Percentiles rank a stretch among this genome's conserved stretches.
Evolutionary conservation across 2,329 filamentous ascomycete species (phyloP).

Genomic region (Fusarium temperatum): DNA sequence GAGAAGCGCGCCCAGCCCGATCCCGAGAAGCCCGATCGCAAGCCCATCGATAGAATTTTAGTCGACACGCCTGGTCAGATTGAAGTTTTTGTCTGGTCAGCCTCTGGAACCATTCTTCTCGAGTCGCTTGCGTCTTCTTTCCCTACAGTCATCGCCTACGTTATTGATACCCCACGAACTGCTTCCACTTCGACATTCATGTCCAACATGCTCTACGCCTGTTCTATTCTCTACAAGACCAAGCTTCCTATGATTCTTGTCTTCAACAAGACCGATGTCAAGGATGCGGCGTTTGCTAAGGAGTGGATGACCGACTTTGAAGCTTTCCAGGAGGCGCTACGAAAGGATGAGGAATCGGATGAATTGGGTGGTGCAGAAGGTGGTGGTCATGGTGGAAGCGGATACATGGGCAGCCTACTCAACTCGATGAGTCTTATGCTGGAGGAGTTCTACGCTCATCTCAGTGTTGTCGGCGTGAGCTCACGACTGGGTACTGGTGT

Average conservation of each 20-base stretch:
- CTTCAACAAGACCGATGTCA: conserved; percentile 98
- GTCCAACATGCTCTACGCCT: conserved; percentile 99
- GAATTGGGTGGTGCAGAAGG: conserved; percentile 78
- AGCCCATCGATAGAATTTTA: conserved; percentile 81
- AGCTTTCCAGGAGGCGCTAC: conserved; percentile 87
- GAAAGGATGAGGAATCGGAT: conserved; percentile 80
- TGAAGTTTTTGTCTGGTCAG: conserved; percentile 98
- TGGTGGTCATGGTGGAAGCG: conserved; percentile 76
- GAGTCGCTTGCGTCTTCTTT: conserved; percentile 93
- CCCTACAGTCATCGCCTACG: conserved; percentile 95
- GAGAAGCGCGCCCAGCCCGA: conserved; percentile 84
- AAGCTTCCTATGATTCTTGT: conserved; percentile 98
- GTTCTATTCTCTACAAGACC: conserved; percentile 98
- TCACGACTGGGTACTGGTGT: conserved; percentile 92
- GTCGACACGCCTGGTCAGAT: conserved; percentile 98
- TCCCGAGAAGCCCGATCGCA: conserved; percentile 65
- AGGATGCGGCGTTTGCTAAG: conserved; percentile 89
- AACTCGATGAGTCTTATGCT: conserved; percentile 99
- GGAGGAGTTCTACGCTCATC: conserved; percentile 95
- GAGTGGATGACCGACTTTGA: conserved; percentile 99
- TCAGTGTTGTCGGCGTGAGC: conserved; percentile 92
- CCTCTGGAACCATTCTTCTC: conserved; percentile 91
- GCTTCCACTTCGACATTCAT: conserved; percentile 96
- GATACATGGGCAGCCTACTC: conserved; percentile 94
- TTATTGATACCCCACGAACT: conserved; percentile 95